Evolutionary conservation across 352 stramenopile species (phyloP).

Genomic region (Sclerospora graminicola): DNA sequence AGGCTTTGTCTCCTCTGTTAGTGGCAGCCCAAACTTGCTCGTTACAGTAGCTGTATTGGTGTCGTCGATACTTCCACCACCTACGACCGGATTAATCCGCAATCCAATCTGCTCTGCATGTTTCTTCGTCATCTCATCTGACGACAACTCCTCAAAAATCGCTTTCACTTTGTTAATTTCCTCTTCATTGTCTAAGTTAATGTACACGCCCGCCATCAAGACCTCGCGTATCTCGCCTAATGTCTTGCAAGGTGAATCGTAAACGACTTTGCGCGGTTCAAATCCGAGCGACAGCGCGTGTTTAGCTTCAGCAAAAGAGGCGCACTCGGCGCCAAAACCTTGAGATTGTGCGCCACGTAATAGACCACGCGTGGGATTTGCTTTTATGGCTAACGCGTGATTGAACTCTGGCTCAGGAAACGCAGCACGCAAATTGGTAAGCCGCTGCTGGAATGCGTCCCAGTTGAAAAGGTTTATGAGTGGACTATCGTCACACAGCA

Average conservation of each 20-base stretch:
- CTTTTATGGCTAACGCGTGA: constrained; percentile 71
- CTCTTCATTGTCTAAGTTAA: constrained; percentile 90
- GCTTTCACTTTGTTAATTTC: constrained; percentile 75
- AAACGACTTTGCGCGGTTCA: constrained; percentile 70
- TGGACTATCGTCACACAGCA: constrained; percentile 46
- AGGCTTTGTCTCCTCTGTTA: constrained; percentile 42
- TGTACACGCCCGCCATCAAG: constrained; percentile 67
- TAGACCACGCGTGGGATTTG: constrained; percentile 63
- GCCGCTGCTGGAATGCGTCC: constrained; percentile 45
- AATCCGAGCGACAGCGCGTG: constrained; percentile 71
- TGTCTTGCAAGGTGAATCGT: constrained; percentile 91
- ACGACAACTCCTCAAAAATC: constrained; percentile 34
- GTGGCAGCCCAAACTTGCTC: constrained; percentile 88
- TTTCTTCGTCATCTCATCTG: constrained; percentile 10
- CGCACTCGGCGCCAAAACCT: constrained; percentile 72
- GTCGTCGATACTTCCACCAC: constrained; percentile 73
- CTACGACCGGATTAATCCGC: constrained; percentile 88
- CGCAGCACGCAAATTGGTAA: constrained; percentile 38
- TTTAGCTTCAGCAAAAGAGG: constrained; percentile 72
- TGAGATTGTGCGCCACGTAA: constrained; percentile 35
- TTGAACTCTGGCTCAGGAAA: constrained; percentile 62
- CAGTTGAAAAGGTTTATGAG: constrained; percentile 57
- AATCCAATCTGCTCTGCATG: constrained; percentile 69
- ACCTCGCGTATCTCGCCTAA: constrained; percentile 67
- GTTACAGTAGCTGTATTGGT: constrained; percentile 81